phyloP scores from a whole-genome alignment of 495 filamentous ascomycete species.

The Polyplosphaeria fusca region DNA sequence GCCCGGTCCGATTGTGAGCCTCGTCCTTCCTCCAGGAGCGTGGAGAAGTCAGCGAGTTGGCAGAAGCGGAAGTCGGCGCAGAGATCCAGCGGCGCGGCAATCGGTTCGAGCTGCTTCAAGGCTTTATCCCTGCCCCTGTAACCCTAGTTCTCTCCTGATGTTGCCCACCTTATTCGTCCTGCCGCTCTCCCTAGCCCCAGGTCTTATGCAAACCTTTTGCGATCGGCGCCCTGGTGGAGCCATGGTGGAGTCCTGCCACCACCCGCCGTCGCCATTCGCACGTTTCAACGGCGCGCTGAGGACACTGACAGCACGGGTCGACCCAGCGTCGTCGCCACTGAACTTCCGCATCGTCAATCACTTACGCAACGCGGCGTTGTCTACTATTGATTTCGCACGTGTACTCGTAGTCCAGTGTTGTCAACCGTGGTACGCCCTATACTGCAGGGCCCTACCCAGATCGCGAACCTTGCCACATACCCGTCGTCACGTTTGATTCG shows the following conservation, averaged over 20 bases:
- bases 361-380: not conserved
- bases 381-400: not conserved
- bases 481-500: slow-evolving; percentile 23
- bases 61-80: not conserved
- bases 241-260: slow-evolving; percentile 2
- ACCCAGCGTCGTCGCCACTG: not conserved
- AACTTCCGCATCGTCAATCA: not conserved
- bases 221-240: too few species aligned
- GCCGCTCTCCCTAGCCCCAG: not conserved
- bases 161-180: slow-evolving; percentile 2
- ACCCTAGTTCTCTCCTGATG: not conserved
- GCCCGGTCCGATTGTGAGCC: too few species aligned
- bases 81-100: not conserved
- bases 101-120: not conserved
- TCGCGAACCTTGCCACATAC: slow-evolving; percentile 21
- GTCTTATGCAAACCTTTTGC: slow-evolving; percentile 3
- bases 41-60: not conserved
- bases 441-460: slow-evolving; percentile 17
- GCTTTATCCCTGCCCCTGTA: slow-evolving; percentile 17
- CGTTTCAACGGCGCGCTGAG: slow-evolving; percentile 19
- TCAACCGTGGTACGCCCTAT: not conserved
- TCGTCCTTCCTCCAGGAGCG: too few species aligned
- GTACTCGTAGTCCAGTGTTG: not conserved
- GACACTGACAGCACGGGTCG: not conserved
- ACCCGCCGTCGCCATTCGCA: slow-evolving; percentile 14